phyloP scores from a whole-genome alignment of 164 flowering plant genomes.

The Nymphaea colorata region DNA sequence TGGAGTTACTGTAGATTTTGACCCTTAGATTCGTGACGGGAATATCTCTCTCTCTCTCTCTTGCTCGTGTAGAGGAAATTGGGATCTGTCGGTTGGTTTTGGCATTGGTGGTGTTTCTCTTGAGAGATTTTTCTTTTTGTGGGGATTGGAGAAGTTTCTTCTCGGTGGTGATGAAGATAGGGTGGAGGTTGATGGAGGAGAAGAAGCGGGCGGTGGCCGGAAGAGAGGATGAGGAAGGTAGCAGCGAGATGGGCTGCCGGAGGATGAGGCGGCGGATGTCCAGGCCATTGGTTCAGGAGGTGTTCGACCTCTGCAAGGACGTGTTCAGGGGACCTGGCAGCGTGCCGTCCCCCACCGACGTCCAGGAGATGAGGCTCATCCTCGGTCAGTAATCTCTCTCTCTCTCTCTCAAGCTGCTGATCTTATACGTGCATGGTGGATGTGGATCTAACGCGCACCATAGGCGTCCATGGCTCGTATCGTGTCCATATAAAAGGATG shows the following conservation, averaged over 20 bases:
- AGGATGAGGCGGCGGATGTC: slow-evolving; percentile 1
- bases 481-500: too few species aligned
- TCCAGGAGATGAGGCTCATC: slow-evolving; percentile 30
- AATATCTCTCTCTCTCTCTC: too few species aligned
- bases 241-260: slow-evolving; percentile 2
- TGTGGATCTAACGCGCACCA: too few species aligned
- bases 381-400: slow-evolving; percentile 28
- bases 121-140: background rate
- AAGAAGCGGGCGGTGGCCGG: slow-evolving; percentile 5
- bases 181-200: slow-evolving; percentile 14
- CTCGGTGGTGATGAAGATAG: slow-evolving; percentile 8
- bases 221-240: too few species aligned
- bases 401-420: background rate
- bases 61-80: background rate
- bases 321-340: slow-evolving; percentile 61
- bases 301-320: slow-evolving; percentile 29
- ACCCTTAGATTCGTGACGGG: too few species aligned
- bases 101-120: too few species aligned
- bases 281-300: slow-evolving; percentile 29
- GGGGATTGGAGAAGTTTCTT: background rate
- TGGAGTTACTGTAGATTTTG: too few species aligned
- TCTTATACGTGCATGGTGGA: too few species aligned
- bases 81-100: too few species aligned
- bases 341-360: slow-evolving; percentile 43
- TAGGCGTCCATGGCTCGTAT: background rate